Evolutionary conservation across 345 rosid species (phyloP), one percentile per base, ranked within the genome.

Genomic region (Theobroma cacao): DNA sequence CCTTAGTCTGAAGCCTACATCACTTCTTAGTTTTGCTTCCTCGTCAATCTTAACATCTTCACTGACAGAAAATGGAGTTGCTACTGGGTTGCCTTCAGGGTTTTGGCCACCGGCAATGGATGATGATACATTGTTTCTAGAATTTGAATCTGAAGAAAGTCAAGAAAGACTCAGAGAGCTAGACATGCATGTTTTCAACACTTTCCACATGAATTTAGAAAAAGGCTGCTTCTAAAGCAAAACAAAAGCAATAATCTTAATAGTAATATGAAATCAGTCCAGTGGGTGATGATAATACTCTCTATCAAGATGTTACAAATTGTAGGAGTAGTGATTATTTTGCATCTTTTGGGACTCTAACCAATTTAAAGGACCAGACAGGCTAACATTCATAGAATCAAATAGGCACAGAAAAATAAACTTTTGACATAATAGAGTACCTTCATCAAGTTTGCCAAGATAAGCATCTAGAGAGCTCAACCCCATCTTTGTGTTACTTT

Each of bases 361-460:
- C 1, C 30, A 58, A 24, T 11, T n/a, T 4, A 20, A 11, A 24
- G 17, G 33, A 58, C 62, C 3, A 0, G 18, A 7, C 17, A 24
- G 12, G 34, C 20, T 28, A 59, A 26, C 63, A 58, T 58, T 6
- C 59, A 45, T 26, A 48, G 56, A 1, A 76, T 53, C 8, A 15
- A 79, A 41, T 11, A 58, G 78, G 79, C 9, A 40, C 38, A 22
- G 13, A 31, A 60, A 14, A 22, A 79, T 53, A 36, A 36, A 45
- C 72, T 7, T 26, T 47, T 33, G 60, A 63, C 33, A 52, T 17
- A 17, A 66, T 30, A 36, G 47, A 50, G 40, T 78, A 90, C 94
- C 89, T 79, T 77, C 62, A 30, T 84, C 45, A 40, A 88, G 88
- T 82, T 91, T 90, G 66, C 75, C 88, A 75, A 91, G 90, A 86